Evolutionary conservation across 2,329 filamentous ascomycete genomes (phyloP).

Genomic region (Dactylellina haptotyla): DNA sequence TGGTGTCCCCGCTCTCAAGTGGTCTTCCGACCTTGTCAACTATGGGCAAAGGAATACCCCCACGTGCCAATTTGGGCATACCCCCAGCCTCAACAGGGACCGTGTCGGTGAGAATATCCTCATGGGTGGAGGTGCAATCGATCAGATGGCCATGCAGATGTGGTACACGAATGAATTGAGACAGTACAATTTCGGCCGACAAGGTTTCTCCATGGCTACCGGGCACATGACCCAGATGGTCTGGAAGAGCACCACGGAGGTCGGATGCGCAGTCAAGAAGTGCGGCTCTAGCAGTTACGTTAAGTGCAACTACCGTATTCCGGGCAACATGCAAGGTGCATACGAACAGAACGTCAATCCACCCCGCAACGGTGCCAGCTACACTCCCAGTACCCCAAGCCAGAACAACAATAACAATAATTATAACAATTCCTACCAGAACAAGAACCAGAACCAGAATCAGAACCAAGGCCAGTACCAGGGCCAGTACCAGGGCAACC

Average conservation of each 20-base stretch:
- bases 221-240: constrained; percentile 45
- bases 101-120: constrained; percentile 40
- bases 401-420: too few species aligned
- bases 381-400: too few species aligned
- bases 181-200: constrained; percentile 21
- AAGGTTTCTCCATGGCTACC: constrained; percentile 18
- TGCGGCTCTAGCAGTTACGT: constrained; percentile 21
- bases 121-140: background rate
- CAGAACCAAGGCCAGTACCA: too few species aligned
- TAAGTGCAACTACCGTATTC: constrained; percentile 32
- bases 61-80: constrained; percentile 15
- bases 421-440: too few species aligned
- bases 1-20: constrained; percentile 14
- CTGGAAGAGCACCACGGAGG: constrained; percentile 33
- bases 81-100: background rate
- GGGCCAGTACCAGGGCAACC: too few species aligned
- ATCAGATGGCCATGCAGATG: constrained; percentile 5
- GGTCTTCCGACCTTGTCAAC: constrained; percentile 23
- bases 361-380: background rate
- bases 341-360: background rate
- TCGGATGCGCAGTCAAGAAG: constrained; percentile 30
- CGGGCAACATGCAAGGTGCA: background rate
- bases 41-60: constrained; percentile 22
- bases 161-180: constrained; percentile 43
- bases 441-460: too few species aligned